Evolutionary conservation across 768 basidiomycete species (phyloP).

Genomic region (Suillus americanus): DNA sequence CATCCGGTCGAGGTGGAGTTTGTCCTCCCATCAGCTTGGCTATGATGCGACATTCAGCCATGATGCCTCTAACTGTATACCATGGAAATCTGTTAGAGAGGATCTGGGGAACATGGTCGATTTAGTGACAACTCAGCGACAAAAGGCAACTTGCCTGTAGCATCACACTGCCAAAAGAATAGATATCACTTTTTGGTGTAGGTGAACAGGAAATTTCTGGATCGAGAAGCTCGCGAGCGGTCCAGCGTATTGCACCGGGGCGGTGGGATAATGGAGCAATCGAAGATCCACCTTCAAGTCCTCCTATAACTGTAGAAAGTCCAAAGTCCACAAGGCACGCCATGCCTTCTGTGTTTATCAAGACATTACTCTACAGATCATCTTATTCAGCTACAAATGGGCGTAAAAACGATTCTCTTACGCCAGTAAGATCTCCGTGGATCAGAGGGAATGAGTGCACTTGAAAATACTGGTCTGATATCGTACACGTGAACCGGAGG

Average conservation of each 20-base stretch:
- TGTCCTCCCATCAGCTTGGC: neutral
- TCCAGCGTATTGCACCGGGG: slow-evolving; percentile 40
- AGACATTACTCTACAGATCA: slow-evolving; percentile 16
- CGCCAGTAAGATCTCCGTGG: slow-evolving; percentile 42
- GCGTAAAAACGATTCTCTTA: slow-evolving; percentile 14
- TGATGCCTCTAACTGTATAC: neutral
- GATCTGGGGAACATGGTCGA: neutral
- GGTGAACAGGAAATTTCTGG: slow-evolving; percentile 4
- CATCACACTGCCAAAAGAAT: slow-evolving; percentile 30
- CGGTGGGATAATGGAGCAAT: slow-evolving; percentile 35
- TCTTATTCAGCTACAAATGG: neutral
- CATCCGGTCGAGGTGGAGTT: neutral
- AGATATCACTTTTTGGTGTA: slow-evolving; percentile 18
- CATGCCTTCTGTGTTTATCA: slow-evolving; percentile 14
- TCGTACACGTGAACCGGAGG: neutral
- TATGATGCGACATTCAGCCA: neutral
- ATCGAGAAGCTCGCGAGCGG: slow-evolving; percentile 39
- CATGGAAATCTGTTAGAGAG: neutral
- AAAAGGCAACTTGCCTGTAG: slow-evolving; percentile 20
- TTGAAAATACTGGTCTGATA: neutral
- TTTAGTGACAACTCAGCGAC: slow-evolving; percentile 24
- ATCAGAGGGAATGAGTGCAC: neutral
- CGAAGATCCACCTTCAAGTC: slow-evolving; percentile 30
- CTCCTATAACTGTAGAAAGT: slow-evolving; percentile 41
- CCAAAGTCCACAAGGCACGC: slow-evolving; percentile 42